Conservation (phyloP, 1,284 basidiomycete species). For the Leccinum laetum region DNA sequence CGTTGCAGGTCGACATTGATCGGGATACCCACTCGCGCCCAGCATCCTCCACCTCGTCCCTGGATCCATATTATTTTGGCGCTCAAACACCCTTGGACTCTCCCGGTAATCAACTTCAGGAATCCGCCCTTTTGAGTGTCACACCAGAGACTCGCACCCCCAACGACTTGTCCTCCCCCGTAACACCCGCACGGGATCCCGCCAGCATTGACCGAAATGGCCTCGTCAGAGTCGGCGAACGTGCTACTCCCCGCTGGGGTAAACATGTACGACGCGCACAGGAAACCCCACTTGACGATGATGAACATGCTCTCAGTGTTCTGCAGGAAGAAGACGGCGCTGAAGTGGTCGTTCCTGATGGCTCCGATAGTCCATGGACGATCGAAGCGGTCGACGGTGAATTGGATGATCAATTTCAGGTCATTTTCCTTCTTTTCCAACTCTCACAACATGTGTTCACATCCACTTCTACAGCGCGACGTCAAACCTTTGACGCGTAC, state of each 20-base stretch:
- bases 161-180: slow-evolving; percentile 62
- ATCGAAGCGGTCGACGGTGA: slow-evolving; percentile 84
- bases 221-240: slow-evolving; percentile 93
- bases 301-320: slow-evolving; percentile 28
- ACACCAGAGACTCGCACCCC: slow-evolving; percentile 44
- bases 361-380: slow-evolving; percentile 81
- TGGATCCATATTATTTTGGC: slow-evolving; percentile 85
- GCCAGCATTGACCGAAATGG: slow-evolving; percentile 84
- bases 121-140: slow-evolving; percentile 34
- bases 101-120: slow-evolving; percentile 33
- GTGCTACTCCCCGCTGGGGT: slow-evolving; percentile 96
- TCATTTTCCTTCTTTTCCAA: slow-evolving; percentile 26
- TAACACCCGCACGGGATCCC: slow-evolving; percentile 79
- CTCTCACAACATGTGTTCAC: slow-evolving; percentile 6
- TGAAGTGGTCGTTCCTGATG: slow-evolving; percentile 40
- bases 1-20: slow-evolving; percentile 31
- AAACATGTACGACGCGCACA: slow-evolving; percentile 34
- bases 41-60: slow-evolving; percentile 69
- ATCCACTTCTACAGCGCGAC: slow-evolving; percentile 34
- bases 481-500: slow-evolving; percentile 44
- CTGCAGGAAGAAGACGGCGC: slow-evolving; percentile 47
- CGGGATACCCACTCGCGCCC: slow-evolving; percentile 44
- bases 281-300: slow-evolving; percentile 34
- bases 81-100: slow-evolving; percentile 63
- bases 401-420: slow-evolving; percentile 65